Conservation (phyloP, 345 rosid species). For the Excoecaria cochinchinensis region DNA sequence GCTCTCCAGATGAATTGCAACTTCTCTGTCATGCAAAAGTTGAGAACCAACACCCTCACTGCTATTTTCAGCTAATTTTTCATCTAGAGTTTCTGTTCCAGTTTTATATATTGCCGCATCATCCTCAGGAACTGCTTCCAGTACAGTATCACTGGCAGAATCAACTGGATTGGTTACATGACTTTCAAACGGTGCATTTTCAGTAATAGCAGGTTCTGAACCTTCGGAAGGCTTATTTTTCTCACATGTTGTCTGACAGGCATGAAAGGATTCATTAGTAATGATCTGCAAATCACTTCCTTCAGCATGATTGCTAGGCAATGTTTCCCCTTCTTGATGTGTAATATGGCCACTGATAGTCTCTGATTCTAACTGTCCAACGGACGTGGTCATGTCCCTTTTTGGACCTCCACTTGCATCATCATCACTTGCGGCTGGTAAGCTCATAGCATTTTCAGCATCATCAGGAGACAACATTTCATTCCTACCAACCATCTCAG, state of each 20-base stretch:
- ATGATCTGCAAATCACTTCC: slow-evolving; percentile 24
- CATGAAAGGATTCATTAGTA: slow-evolving; percentile 25
- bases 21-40: slow-evolving; percentile 10
- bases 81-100: slow-evolving; percentile 15
- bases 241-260: slow-evolving; percentile 33
- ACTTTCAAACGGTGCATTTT: slow-evolving; percentile 26
- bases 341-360: slow-evolving; percentile 23
- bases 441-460: slow-evolving; percentile 4
- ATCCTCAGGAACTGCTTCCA: slow-evolving; percentile 12
- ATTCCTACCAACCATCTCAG: slow-evolving; percentile 23
- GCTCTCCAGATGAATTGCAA: slow-evolving; percentile 17
- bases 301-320: slow-evolving; percentile 20
- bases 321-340: slow-evolving; percentile 28
- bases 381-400: neutral
- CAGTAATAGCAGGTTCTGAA: slow-evolving; percentile 22
- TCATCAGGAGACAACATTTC: slow-evolving; percentile 18
- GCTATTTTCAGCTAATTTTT: slow-evolving; percentile 6
- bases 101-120: neutral
- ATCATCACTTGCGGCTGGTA: slow-evolving; percentile 1
- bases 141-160: slow-evolving; percentile 14
- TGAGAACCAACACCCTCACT: slow-evolving; percentile 14
- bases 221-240: slow-evolving; percentile 26
- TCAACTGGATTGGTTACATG: slow-evolving; percentile 15
- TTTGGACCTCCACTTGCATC: slow-evolving; percentile 3
- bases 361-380: slow-evolving; percentile 23